Percentiles rank a stretch among this genome's conserved stretches.
Evolutionary conservation across 441 rosid genomes (phyloP).

Genomic region (Erysimum pusillum): DNA sequence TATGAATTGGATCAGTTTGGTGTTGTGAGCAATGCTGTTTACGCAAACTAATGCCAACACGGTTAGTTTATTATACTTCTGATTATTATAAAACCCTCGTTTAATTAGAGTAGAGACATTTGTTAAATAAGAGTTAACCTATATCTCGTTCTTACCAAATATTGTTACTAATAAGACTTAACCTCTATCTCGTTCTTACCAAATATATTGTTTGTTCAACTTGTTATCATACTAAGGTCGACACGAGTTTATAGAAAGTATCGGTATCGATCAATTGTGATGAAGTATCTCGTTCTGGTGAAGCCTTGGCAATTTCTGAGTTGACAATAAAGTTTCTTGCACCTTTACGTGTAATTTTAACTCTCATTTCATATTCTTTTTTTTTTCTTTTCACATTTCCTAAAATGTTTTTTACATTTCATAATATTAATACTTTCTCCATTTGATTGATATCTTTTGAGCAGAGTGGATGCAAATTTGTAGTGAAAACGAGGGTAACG

Average conservation of each 20-base stretch:
- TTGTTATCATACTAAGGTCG: neutral
- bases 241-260: slow-evolving; percentile 53
- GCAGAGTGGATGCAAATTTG: slow-evolving; percentile 70
- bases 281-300: slow-evolving; percentile 26
- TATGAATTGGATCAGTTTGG: slow-evolving; percentile 89
- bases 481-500: slow-evolving; percentile 62
- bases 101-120: neutral
- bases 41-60: slow-evolving; percentile 83
- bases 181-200: neutral
- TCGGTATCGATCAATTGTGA: slow-evolving; percentile 67
- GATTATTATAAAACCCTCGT: neutral
- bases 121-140: no score
- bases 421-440: neutral
- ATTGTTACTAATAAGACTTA: neutral
- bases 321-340: slow-evolving; percentile 62
- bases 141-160: no score
- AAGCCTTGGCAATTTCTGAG: slow-evolving; percentile 61
- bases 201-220: neutral
- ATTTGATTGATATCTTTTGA: neutral
- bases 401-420: no score
- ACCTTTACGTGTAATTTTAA: slow-evolving; percentile 44
- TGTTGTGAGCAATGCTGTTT: slow-evolving; percentile 87
- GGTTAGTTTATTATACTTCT: slow-evolving; percentile 34
- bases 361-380: no score
- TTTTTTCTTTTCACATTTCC: no score